Percentiles rank a stretch among this genome's conserved stretches.
phyloP scores from a whole-genome alignment of 192 early-diverging fungal species.

The Jimgerdemannia flammicorona region DNA sequence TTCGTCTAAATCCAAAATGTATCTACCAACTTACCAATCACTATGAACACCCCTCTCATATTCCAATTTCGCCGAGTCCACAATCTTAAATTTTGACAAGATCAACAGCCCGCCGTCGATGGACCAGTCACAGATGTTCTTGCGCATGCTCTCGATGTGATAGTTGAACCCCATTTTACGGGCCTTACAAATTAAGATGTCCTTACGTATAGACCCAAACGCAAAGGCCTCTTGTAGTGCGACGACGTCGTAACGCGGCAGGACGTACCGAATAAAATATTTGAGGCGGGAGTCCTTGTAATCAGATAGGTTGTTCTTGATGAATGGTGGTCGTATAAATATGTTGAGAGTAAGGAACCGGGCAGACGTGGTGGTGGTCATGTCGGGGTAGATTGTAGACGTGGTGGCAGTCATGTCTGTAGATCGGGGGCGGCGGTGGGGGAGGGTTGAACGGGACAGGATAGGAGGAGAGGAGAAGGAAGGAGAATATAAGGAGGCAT shows the following conservation, averaged over 20 bases:
- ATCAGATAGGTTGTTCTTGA: constrained; percentile 72
- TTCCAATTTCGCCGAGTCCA: constrained; percentile 47
- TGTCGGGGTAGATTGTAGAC: constrained; percentile 28
- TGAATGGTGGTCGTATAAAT: constrained; percentile 66
- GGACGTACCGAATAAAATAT: constrained; percentile 60
- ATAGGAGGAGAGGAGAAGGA: constrained; percentile 17
- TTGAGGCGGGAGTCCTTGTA: constrained; percentile 76
- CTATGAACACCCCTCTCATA: constrained; percentile 64
- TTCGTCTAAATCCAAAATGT: no score
- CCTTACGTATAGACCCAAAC: constrained; percentile 59
- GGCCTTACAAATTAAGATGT: constrained; percentile 54
- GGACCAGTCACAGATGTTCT: constrained; percentile 53
- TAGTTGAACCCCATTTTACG: constrained; percentile 63
- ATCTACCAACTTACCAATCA: constrained; percentile 62
- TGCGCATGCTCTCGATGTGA: constrained; percentile 55
- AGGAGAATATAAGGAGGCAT: constrained; percentile 3
- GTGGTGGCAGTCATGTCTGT: no score
- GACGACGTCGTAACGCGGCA: constrained; percentile 75
- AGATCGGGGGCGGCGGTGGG: constrained; percentile 15
- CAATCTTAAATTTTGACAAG: constrained; percentile 70
- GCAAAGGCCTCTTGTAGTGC: constrained; percentile 82
- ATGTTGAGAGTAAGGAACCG: constrained; percentile 67
- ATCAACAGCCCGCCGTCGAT: constrained; percentile 80
- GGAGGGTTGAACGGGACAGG: constrained; percentile 24
- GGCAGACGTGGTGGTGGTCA: constrained; percentile 19